phyloP scores from a whole-genome alignment of 192 early-diverging fungal genomes.

The Backusella liffmaniae region DNA sequence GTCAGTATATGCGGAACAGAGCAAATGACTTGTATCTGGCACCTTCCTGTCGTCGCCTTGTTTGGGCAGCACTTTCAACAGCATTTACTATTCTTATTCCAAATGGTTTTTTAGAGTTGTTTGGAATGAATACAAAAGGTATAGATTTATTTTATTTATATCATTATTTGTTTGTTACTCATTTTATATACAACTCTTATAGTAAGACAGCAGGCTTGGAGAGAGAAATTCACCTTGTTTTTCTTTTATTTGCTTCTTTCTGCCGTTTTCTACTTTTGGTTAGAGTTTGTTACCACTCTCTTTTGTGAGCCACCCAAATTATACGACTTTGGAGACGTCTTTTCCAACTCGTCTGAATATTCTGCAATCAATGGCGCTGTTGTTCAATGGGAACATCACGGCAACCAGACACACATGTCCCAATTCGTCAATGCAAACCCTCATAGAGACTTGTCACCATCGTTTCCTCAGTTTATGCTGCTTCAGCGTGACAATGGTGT shows the following conservation, averaged over 20 bases:
- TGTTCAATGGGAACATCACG: slow-evolving; percentile 20
- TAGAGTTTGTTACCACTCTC: slow-evolving; percentile 29
- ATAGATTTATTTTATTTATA: background rate
- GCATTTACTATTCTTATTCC: slow-evolving; percentile 10
- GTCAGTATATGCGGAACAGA: background rate
- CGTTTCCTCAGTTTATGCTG: slow-evolving; percentile 36
- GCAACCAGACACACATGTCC: slow-evolving; percentile 8
- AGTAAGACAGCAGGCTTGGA: slow-evolving; percentile 27
- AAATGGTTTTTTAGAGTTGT: background rate
- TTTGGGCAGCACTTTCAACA: slow-evolving; percentile 9
- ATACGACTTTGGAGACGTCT: slow-evolving; percentile 3
- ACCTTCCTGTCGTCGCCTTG: background rate
- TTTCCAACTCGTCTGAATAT: background rate
- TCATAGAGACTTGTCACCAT: slow-evolving; percentile 30
- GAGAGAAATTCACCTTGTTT: slow-evolving; percentile 36
- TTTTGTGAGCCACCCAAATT: slow-evolving; percentile 32
- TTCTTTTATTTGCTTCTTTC: slow-evolving; percentile 18
- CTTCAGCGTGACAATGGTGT: slow-evolving; percentile 12
- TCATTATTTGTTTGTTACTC: background rate
- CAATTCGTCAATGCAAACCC: slow-evolving; percentile 22
- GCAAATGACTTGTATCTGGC: background rate
- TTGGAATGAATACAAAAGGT: background rate
- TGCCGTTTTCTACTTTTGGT: slow-evolving; percentile 29
- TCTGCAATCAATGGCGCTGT: slow-evolving; percentile 31
- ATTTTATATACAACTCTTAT: background rate